Evolutionary conservation across 805 yeast species (phyloP).

Genomic region (Lipomyces japonicus): DNA sequence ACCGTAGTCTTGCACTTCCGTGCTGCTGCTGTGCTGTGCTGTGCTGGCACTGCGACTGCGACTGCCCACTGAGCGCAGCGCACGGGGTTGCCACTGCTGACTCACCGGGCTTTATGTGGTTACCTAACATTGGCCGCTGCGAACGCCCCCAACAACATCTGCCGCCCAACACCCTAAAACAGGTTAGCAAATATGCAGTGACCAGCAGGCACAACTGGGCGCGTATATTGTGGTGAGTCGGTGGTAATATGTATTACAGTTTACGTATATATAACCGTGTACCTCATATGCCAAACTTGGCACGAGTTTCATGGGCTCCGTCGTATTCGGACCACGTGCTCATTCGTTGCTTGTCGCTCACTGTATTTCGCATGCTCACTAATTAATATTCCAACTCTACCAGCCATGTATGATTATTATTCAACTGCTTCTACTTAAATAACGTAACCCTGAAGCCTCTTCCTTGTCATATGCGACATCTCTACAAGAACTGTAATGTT

Average conservation of each 20-base stretch:
- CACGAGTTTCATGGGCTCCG: not conserved
- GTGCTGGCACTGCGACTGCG: too few relatives aligned
- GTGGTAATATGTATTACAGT: not conserved
- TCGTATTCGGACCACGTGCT: not conserved
- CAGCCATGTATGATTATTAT: not conserved
- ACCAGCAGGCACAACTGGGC: too few relatives aligned
- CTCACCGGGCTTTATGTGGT: too few relatives aligned
- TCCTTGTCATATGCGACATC: too few relatives aligned
- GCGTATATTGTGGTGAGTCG: not conserved
- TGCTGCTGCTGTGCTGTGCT: too few relatives aligned
- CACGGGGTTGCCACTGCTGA: too few relatives aligned
- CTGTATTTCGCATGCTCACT: not conserved
- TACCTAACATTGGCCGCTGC: too few relatives aligned
- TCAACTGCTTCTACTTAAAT: not conserved
- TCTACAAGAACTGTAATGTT: not conserved
- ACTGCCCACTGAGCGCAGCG: too few relatives aligned
- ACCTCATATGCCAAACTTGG: not conserved
- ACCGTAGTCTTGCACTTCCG: too few relatives aligned
- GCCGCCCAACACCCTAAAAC: too few relatives aligned
- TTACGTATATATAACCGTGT: not conserved
- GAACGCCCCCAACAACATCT: too few relatives aligned
- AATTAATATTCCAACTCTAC: not conserved
- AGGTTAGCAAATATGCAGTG: too few relatives aligned
- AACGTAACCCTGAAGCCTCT: not conserved
- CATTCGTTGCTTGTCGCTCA: not conserved